phyloP scores from a whole-genome alignment of 306 rosid genomes.

The Castanea crenata region DNA sequence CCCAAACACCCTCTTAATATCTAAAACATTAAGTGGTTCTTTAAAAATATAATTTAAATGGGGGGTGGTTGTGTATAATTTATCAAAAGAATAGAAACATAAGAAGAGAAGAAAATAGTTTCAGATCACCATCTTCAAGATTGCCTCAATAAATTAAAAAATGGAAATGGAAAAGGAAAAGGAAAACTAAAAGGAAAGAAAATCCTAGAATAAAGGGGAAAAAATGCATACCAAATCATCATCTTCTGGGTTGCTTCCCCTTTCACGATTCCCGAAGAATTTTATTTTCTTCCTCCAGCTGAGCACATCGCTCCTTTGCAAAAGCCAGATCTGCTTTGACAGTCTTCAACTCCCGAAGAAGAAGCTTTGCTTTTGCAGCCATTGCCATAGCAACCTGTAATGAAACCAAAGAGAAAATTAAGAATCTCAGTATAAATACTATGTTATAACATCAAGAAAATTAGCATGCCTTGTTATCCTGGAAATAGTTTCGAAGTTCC shows the following conservation, averaged over 20 bases:
- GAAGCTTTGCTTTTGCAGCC: conserved; percentile 99
- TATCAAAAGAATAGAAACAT: background rate
- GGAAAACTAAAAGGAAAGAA: background rate
- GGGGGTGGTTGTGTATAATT: background rate
- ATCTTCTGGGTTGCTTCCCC: conserved; percentile 83
- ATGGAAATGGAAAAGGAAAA: background rate
- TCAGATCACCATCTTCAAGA: conserved; percentile 12
- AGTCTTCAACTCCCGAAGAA: conserved; percentile 97
- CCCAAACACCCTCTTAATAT: background rate
- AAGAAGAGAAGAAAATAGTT: conserved; percentile 11
- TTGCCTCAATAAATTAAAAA: background rate
- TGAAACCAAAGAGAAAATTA: conserved; percentile 33
- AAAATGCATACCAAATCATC: conserved; percentile 79
- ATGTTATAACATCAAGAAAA: background rate
- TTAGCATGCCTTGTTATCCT: background rate
- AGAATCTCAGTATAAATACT: conserved; percentile 22
- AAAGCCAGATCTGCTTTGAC: conserved; percentile 96
- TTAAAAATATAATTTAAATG: background rate
- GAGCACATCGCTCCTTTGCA: conserved; percentile 98
- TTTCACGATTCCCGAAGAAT: conserved; percentile 84
- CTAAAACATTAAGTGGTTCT: background rate
- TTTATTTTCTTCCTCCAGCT: conserved; percentile 92
- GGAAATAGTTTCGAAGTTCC: background rate
- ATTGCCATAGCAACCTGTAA: conserved; percentile 98
- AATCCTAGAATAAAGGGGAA: background rate